Base-by-base conservation (phyloP, 73 alveolate species). In the Symbiodinium natans region DNA sequence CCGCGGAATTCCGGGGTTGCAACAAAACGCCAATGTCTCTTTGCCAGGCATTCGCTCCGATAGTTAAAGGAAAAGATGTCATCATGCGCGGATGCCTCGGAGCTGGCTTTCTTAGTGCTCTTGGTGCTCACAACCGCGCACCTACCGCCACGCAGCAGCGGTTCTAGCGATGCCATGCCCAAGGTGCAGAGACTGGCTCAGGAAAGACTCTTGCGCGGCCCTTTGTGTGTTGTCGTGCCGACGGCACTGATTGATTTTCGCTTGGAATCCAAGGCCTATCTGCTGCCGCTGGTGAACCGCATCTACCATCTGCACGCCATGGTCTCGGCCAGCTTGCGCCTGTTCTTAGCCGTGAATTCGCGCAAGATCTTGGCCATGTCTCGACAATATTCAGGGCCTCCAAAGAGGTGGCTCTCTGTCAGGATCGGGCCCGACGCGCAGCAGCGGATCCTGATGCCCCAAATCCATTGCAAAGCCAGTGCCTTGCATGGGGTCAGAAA, bases 261-360 rank as follows among this genome's bases (percentile, higher is more conserved):
- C 2, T 4, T 15, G n/a, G n/a, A 23, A 29, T 2, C 46, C 36
- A 29, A 88, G 95, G 95, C 95, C 86, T 88, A 88, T 29, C 48
- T 88, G 86, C 71, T 88, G 73, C 95, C 95, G 38, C 34, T 88
- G 85, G 95, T 88, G 85, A 88, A 88, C 36, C 95, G 95, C 36
- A 88, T 88, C 71, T 88, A 88, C 95, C 95, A 88, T 31, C 42
- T 88, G 56, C 95, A 88, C 31, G 95, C 82, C 83, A 17, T 1
- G 7, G 71, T 42, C 86, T 59, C 39, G 39, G 71, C 3, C n/a
- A n/a, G 31, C 1, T 52, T 13, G 25, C 71, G 25, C n/a, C 5
- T 46, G 25, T 2, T 0, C 59, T n/a, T n/a, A n/a, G n/a, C n/a
- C n/a, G n/a, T n/a, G n/a, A n/a, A n/a, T n/a, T n/a, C n/a, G n/a